A percentile compares a stretch with the other conserved stretches of the same genome.
Evolutionary conservation across 2,329 filamentous ascomycete genomes (phyloP).

Genomic region (Monosporascus sp.): DNA sequence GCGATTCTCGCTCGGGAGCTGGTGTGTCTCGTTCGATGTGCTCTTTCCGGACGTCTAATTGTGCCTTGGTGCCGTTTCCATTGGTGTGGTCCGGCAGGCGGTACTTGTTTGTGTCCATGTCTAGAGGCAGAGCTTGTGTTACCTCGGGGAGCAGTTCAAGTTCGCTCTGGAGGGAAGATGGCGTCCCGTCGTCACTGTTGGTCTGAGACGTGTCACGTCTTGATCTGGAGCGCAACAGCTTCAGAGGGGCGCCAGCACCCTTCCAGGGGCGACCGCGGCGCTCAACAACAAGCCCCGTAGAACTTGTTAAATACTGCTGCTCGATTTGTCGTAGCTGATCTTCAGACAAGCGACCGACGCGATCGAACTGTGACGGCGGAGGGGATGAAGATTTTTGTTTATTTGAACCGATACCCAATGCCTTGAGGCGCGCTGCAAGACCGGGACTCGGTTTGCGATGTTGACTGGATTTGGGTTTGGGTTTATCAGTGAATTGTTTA

Average conservation of each 20-base stretch:
- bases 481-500: not conserved
- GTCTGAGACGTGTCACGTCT: slow-evolving; percentile 24
- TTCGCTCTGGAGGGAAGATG: not conserved
- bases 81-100: slow-evolving; percentile 66
- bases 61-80: slow-evolving; percentile 62
- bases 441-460: slow-evolving; percentile 59
- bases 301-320: slow-evolving; percentile 57
- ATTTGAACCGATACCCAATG: slow-evolving; percentile 53
- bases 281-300: slow-evolving; percentile 47
- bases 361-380: slow-evolving; percentile 32
- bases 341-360: slow-evolving; percentile 65
- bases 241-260: slow-evolving; percentile 53
- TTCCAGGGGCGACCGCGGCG: slow-evolving; percentile 70
- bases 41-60: slow-evolving; percentile 51
- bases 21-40: slow-evolving; percentile 49
- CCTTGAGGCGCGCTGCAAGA: slow-evolving; percentile 60
- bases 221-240: slow-evolving; percentile 25
- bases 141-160: slow-evolving; percentile 48
- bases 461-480: slow-evolving; percentile 23
- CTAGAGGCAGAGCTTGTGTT: slow-evolving; percentile 43
- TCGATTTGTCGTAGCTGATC: slow-evolving; percentile 67
- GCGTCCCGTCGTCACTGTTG: slow-evolving; percentile 9
- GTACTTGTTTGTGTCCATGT: slow-evolving; percentile 72
- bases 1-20: slow-evolving; percentile 30
- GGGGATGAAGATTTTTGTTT: slow-evolving; percentile 33